Percentiles rank a stretch among this genome's conserved stretches.
Evolutionary conservation across 1,284 basidiomycete genomes (phyloP).

Genomic region (Fomitopsis pinicola): DNA sequence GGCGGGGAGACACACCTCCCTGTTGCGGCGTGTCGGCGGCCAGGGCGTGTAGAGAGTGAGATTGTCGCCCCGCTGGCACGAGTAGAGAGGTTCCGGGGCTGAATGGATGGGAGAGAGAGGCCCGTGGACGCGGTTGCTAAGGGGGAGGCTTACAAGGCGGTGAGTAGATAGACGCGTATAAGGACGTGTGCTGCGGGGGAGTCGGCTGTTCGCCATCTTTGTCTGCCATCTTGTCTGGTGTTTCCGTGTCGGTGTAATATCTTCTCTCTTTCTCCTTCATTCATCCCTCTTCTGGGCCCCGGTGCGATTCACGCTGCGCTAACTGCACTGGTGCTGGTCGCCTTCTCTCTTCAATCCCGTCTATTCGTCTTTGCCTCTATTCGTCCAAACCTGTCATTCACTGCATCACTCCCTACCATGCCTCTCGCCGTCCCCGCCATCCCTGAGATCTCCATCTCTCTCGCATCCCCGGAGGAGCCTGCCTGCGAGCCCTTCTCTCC

Average conservation of each 20-base stretch:
- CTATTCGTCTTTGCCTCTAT: constrained; percentile 9
- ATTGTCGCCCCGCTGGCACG: neutral
- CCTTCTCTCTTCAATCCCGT: constrained; percentile 22
- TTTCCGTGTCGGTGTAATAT: constrained; percentile 13
- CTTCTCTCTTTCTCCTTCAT: constrained; percentile 19
- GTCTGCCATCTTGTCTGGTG: constrained; percentile 19
- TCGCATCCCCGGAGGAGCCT: constrained; percentile 50
- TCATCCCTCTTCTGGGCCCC: constrained; percentile 14
- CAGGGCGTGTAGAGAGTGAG: neutral
- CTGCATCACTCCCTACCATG: constrained; percentile 34
- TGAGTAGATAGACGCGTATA: constrained; percentile 2
- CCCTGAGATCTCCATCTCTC: constrained; percentile 66
- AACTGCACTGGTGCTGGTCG: constrained; percentile 44
- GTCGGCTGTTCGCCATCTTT: constrained; percentile 16
- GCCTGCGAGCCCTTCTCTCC: constrained; percentile 57
- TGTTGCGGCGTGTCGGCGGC: neutral
- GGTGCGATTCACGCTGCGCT: constrained; percentile 19
- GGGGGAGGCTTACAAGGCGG: constrained; percentile 3
- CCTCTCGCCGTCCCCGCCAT: constrained; percentile 41
- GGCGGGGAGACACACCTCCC: neutral
- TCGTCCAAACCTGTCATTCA: constrained; percentile 10
- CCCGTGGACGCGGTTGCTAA: constrained; percentile 1
- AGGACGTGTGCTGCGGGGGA: neutral
- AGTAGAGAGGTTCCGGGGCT: neutral
- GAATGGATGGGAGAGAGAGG: neutral